A percentile compares a stretch with the other conserved stretches of the same genome.
These are phyloP conservation scores for Barnettozyma siamensis DNA, from an alignment of 805 yeast species.

Conservation along the genomic window DNA sequence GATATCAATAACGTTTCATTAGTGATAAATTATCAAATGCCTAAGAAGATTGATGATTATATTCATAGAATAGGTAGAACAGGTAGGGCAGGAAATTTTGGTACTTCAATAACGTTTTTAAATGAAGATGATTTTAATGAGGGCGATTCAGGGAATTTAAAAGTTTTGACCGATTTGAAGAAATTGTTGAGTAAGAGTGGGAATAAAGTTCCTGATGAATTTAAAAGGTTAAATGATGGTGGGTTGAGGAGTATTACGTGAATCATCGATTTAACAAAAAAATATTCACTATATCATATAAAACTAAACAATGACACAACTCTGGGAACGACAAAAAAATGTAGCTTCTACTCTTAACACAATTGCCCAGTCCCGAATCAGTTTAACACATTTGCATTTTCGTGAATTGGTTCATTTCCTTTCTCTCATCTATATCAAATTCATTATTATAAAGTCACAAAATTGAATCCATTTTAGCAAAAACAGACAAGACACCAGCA, in stretches of 20 bases:
- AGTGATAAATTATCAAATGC: constrained; percentile 84
- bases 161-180: constrained; percentile 17
- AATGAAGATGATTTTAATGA: constrained; percentile 50
- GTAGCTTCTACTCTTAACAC: no score
- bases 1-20: constrained; percentile 84
- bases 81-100: constrained; percentile 86
- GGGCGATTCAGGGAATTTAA: constrained; percentile 36
- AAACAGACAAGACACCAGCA: constrained; percentile 88
- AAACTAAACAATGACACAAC: no score
- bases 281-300: background rate
- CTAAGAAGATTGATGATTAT: constrained; percentile 71
- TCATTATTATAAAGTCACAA: no score
- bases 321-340: no score
- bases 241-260: constrained; percentile 10
- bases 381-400: no score
- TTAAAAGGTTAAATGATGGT: constrained; percentile 12
- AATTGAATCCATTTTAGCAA: constrained; percentile 87
- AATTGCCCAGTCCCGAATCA: no score
- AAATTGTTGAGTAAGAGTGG: constrained; percentile 19
- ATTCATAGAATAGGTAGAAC: constrained; percentile 95
- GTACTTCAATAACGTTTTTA: constrained; percentile 71
- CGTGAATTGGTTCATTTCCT: no score
- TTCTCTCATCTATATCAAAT: no score
- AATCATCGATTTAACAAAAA: no score
- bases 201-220: constrained; percentile 18